phyloP scores from a whole-genome alignment of 1,284 basidiomycete species.

The Blastosporella zonata region DNA sequence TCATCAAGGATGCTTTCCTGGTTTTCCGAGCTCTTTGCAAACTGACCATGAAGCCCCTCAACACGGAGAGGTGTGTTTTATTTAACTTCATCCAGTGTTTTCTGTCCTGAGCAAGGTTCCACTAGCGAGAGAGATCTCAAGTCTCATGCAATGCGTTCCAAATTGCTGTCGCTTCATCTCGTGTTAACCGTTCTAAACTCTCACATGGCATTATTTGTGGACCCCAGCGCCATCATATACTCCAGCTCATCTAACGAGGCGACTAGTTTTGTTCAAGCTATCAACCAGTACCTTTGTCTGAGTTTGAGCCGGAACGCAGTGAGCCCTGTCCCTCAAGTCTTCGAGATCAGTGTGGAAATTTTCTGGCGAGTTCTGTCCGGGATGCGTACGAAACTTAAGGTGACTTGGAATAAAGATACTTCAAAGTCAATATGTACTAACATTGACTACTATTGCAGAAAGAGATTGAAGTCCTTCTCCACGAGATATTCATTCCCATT shows the following conservation, averaged over 20 bases:
- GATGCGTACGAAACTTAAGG: constrained; percentile 96
- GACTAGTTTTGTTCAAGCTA: constrained; percentile 86
- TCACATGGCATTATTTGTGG: constrained; percentile 86
- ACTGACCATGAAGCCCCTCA: constrained; percentile 95
- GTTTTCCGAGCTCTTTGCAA: constrained; percentile 96
- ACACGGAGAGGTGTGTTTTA: constrained; percentile 76
- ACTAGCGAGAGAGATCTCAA: constrained; percentile 86
- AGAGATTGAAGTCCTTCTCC: constrained; percentile 98
- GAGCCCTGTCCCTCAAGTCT: constrained; percentile 93
- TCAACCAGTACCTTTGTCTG: constrained; percentile 94
- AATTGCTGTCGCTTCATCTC: constrained; percentile 89
- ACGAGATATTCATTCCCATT: constrained; percentile 99
- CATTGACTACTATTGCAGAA: constrained; percentile 54
- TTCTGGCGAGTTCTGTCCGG: constrained; percentile 95
- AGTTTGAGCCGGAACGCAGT: constrained; percentile 94
- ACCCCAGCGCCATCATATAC: constrained; percentile 83
- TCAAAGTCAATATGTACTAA: background rate
- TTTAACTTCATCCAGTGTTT: background rate
- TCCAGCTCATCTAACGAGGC: constrained; percentile 85
- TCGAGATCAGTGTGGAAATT: constrained; percentile 97
- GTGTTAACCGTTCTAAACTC: constrained; percentile 91
- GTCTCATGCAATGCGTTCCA: constrained; percentile 95
- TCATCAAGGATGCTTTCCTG: constrained; percentile 95
- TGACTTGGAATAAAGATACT: constrained; percentile 20
- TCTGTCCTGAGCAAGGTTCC: constrained; percentile 14